phyloP scores from a whole-genome alignment of 345 rosid genomes.

The Linum trigynum region DNA sequence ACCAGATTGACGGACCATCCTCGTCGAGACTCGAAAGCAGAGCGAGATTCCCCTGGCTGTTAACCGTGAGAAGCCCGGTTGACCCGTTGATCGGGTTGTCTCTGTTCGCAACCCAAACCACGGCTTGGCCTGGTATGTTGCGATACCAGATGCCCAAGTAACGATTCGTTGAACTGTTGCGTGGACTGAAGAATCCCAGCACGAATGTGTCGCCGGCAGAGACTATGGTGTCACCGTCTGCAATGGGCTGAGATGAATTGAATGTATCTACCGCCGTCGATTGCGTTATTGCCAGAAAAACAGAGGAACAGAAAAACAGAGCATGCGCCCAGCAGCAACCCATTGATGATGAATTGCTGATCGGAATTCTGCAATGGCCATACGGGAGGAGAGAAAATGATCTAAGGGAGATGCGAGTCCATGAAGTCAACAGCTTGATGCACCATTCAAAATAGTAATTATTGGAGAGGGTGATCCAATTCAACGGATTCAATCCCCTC shows the following conservation, averaged over 20 bases:
- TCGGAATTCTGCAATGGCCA: too few relatives aligned
- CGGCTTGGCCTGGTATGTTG: not conserved
- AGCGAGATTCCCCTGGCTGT: slow-evolving; percentile 1
- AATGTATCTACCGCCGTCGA: not conserved
- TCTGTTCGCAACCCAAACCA: slow-evolving; percentile 13
- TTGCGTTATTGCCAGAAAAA: not conserved
- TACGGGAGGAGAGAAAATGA: too few relatives aligned
- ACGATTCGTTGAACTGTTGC: not conserved
- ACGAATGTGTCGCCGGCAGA: not conserved
- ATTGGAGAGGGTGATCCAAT: too few relatives aligned
- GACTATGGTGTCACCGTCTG: slow-evolving; percentile 1
- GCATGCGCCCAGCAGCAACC: too few relatives aligned
- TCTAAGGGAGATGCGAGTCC: too few relatives aligned
- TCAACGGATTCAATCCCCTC: too few relatives aligned
- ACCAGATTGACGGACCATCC: not conserved
- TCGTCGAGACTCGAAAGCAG: not conserved
- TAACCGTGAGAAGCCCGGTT: not conserved
- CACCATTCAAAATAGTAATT: too few relatives aligned
- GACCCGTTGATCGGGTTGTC: not conserved
- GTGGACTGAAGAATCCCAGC: slow-evolving; percentile 3
- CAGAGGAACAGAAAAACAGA: not conserved
- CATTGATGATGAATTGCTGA: too few relatives aligned
- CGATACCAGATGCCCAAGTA: slow-evolving; percentile 10
- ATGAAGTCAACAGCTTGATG: too few relatives aligned
- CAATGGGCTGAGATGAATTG: not conserved